Conservation (phyloP, 306 rosid genomes). For the Inga leiocalycina region DNA sequence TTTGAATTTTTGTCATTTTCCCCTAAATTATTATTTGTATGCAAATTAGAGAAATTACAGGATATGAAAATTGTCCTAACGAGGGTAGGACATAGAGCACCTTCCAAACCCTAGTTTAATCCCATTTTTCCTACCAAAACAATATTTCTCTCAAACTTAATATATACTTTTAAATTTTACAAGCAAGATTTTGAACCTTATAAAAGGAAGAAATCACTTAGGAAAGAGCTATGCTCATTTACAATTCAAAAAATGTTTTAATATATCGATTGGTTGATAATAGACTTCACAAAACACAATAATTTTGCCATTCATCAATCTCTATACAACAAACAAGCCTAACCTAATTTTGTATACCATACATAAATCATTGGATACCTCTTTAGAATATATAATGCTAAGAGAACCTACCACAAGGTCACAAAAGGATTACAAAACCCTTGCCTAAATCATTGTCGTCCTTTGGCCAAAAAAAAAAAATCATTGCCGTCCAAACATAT, state of each 20-base stretch:
- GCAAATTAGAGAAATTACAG: slow-evolving; percentile 38
- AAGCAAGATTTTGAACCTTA: neutral
- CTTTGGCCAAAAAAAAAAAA: neutral
- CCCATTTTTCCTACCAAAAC: slow-evolving; percentile 49
- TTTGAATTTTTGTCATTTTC: too few relatives aligned
- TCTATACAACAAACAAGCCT: neutral
- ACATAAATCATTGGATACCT: neutral
- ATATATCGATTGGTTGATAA: neutral
- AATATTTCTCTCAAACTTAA: slow-evolving; percentile 36
- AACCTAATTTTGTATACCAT: neutral
- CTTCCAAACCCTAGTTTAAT: slow-evolving; percentile 37
- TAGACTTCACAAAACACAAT: neutral
- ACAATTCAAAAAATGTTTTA: neutral
- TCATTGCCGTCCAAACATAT: neutral
- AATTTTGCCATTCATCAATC: neutral
- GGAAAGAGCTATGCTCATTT: neutral
- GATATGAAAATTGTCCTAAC: slow-evolving; percentile 25
- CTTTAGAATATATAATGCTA: slow-evolving; percentile 15
- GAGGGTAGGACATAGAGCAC: neutral
- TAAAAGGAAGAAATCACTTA: neutral
- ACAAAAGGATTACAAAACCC: slow-evolving; percentile 30
- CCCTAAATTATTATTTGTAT: slow-evolving; percentile 34
- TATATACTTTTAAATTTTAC: neutral
- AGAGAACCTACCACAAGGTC: slow-evolving; percentile 14
- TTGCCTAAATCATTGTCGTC: neutral